phyloP scores from a whole-genome alignment of 2,329 filamentous ascomycete species.

The Decorospora gaudefroyi region DNA sequence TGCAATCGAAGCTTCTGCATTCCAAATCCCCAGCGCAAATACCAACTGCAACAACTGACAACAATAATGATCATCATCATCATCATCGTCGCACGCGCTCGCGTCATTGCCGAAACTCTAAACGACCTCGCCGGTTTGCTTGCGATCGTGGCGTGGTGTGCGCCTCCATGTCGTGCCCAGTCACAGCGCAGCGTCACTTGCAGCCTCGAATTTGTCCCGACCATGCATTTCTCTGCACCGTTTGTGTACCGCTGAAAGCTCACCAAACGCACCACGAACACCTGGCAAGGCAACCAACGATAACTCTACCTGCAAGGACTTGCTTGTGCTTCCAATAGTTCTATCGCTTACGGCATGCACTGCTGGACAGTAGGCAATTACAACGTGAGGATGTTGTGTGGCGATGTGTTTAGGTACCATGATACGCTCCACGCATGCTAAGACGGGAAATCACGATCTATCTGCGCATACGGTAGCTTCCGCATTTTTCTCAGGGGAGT shows the following conservation, averaged over 20 bases:
- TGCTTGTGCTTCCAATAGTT: neutral
- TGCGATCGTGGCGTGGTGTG: conserved; percentile 4
- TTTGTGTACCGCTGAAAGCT: conserved; percentile 2
- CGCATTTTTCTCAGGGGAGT: neutral
- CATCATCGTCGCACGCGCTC: neutral
- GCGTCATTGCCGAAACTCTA: neutral
- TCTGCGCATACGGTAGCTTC: conserved; percentile 5
- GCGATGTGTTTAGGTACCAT: neutral
- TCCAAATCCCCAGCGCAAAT: conserved; percentile 3
- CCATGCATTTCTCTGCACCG: conserved; percentile 5
- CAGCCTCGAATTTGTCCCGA: conserved; percentile 7
- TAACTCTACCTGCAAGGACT: conserved; percentile 14
- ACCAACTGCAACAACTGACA: too few relatives aligned
- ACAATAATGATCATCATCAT: conserved; percentile 1
- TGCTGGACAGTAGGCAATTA: neutral
- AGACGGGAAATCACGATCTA: conserved; percentile 1
- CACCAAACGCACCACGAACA: neutral
- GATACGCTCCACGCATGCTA: neutral
- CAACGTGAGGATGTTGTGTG: neutral
- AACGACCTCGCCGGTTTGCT: too few relatives aligned
- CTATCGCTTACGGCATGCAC: too few relatives aligned
- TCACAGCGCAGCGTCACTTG: conserved; percentile 28
- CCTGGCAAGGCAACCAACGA: conserved; percentile 7
- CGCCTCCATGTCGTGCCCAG: conserved; percentile 21
- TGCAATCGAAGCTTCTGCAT: conserved; percentile 3